Percentiles rank a stretch among this genome's conserved stretches.
These are phyloP conservation scores for Conoideocrella luteorostrata DNA, from an alignment of 2,329 filamentous ascomycete species.

Conservation along the genomic window DNA sequence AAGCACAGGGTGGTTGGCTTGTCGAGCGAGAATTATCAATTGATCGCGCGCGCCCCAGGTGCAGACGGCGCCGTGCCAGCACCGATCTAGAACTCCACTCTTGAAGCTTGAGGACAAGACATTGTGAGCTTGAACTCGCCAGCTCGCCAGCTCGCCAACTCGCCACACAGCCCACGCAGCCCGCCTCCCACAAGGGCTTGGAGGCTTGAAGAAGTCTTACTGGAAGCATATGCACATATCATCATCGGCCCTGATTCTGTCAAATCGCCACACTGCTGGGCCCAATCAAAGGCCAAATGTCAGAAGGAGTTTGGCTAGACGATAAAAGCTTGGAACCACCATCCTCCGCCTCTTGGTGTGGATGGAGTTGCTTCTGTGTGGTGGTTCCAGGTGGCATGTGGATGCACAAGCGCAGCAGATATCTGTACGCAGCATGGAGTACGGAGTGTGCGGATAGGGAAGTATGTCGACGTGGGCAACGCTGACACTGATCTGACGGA, in stretches of 20 bases:
- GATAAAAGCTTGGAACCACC: constrained; percentile 2
- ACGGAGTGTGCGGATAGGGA: background rate
- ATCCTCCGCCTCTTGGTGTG: background rate
- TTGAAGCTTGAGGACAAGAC: constrained; percentile 24
- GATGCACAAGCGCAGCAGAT: background rate
- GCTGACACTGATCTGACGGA: background rate
- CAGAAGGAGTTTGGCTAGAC: background rate
- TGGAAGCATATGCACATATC: background rate
- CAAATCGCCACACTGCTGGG: background rate
- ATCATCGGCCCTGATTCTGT: background rate
- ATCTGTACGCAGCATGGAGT: background rate
- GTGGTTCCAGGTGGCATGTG: background rate
- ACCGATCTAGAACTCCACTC: constrained; percentile 30
- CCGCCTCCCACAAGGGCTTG: background rate
- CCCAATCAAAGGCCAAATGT: too few species aligned
- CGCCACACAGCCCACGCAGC: too few species aligned
- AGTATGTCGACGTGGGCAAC: background rate
- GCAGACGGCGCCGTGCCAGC: constrained; percentile 12
- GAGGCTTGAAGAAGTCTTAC: too few species aligned
- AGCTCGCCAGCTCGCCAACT: constrained; percentile 17
- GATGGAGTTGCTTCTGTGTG: background rate
- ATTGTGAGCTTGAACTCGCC: constrained; percentile 19
- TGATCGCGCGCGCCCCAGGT: background rate
- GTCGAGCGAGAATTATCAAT: background rate
- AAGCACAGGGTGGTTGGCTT: constrained; percentile 10